phyloP scores from a whole-genome alignment of 176 grass and related monocot species.

The Luzula sylvatica region DNA sequence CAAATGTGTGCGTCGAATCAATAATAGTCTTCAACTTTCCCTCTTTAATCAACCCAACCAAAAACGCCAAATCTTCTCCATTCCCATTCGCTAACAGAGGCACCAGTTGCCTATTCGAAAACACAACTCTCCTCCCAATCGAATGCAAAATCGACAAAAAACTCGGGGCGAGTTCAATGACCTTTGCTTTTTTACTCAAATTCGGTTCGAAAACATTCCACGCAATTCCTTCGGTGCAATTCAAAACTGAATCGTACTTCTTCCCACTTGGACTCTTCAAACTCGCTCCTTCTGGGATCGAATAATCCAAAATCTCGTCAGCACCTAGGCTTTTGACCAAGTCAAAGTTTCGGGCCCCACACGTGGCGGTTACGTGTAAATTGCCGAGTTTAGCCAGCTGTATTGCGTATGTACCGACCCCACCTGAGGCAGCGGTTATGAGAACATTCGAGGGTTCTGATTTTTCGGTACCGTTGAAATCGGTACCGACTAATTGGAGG shows the following conservation, averaged over 20 bases:
- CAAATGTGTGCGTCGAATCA: slow-evolving; percentile 32
- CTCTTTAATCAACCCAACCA: slow-evolving; percentile 41
- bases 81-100: slow-evolving; percentile 19
- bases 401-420: slow-evolving; percentile 35
- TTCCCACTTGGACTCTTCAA: slow-evolving; percentile 41
- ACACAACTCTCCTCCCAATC: slow-evolving; percentile 22
- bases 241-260: slow-evolving; percentile 44
- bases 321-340: slow-evolving; percentile 50
- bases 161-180: slow-evolving; percentile 41
- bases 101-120: slow-evolving; percentile 37
- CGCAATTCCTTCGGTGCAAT: slow-evolving; percentile 33
- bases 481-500: slow-evolving; percentile 19
- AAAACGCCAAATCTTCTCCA: slow-evolving; percentile 42
- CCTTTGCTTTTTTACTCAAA: slow-evolving; percentile 25
- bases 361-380: slow-evolving; percentile 52
- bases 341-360: slow-evolving; percentile 33
- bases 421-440: slow-evolving; percentile 47
- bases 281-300: slow-evolving; percentile 33
- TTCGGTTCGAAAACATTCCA: slow-evolving; percentile 40
- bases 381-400: slow-evolving; percentile 43
- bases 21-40: slow-evolving; percentile 46
- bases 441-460: slow-evolving; percentile 23
- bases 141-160: slow-evolving; percentile 10
- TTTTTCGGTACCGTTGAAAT: slow-evolving; percentile 21
- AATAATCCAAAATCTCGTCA: slow-evolving; percentile 61